Conservation (phyloP, 495 filamentous ascomycete species). For the Trichocladium uniseriatum region DNA sequence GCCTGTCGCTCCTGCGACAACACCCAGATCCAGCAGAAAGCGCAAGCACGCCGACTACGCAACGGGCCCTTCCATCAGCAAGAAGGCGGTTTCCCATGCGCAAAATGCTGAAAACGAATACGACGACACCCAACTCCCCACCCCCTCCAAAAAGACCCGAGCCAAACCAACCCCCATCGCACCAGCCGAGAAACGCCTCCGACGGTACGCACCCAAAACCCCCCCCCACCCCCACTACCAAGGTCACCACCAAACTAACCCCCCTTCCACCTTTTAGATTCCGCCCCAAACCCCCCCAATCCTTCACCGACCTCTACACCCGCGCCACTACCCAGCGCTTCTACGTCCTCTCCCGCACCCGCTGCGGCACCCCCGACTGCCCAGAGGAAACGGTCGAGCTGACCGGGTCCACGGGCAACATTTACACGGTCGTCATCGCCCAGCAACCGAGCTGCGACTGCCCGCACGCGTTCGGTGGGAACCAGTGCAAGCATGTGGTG, state of each 20-base stretch:
- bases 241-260: background rate
- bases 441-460: constrained; percentile 58
- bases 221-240: background rate
- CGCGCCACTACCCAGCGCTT: constrained; percentile 37
- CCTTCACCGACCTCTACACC: constrained; percentile 29
- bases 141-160: background rate
- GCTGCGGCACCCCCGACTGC: constrained; percentile 15
- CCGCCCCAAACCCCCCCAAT: constrained; percentile 25
- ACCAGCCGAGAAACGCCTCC: constrained; percentile 15
- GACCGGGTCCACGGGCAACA: constrained; percentile 65
- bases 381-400: constrained; percentile 50
- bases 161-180: background rate
- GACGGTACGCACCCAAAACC: constrained; percentile 5
- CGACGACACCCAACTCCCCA: background rate
- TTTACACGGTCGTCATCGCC: constrained; percentile 50
- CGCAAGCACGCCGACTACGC: background rate
- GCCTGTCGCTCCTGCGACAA: background rate
- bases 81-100: background rate
- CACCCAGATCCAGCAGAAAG: constrained; percentile 5
- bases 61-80: background rate
- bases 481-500: constrained; percentile 59
- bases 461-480: constrained; percentile 50
- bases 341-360: constrained; percentile 32
- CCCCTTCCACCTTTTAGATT: constrained; percentile 17
- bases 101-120: too few species aligned